phyloP scores from a whole-genome alignment of 1,139 yeast genomes.

The Kodamaea anthophila region DNA sequence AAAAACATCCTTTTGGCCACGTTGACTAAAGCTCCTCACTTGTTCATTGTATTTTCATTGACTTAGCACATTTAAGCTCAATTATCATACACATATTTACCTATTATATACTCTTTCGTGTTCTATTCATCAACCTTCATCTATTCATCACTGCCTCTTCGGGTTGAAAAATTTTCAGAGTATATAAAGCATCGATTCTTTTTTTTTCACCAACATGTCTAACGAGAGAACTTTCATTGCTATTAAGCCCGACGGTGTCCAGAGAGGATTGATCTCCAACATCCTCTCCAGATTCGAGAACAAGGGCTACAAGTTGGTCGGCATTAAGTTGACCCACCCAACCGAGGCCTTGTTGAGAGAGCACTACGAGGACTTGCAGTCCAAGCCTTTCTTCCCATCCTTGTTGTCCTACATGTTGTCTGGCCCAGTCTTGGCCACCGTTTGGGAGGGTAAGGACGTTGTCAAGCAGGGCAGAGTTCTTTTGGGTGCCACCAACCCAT shows the following conservation, averaged over 20 bases:
- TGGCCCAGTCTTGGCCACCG: slow-evolving; percentile 98
- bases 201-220: slow-evolving; percentile 26
- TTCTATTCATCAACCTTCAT: too few species aligned
- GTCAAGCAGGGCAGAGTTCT: slow-evolving; percentile 98
- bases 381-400: slow-evolving; percentile 97
- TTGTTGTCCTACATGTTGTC: slow-evolving; percentile 94
- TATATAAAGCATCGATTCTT: slow-evolving; percentile 5
- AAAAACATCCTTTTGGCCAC: too few species aligned
- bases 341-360: slow-evolving; percentile 81
- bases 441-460: slow-evolving; percentile 99
- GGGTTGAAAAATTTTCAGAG: slow-evolving; percentile 1
- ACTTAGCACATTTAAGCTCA: too few species aligned
- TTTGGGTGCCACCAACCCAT: slow-evolving; percentile 99
- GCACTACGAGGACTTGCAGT: slow-evolving; percentile 93
- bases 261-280: slow-evolving; percentile 91
- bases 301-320: slow-evolving; percentile 97
- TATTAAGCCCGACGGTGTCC: slow-evolving; percentile 99
- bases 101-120: too few species aligned
- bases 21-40: too few species aligned
- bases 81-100: too few species aligned
- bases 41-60: too few species aligned
- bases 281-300: slow-evolving; percentile 92
- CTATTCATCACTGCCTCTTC: background rate
- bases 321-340: slow-evolving; percentile 86
- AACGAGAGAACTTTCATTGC: slow-evolving; percentile 97